Percentiles rank a stretch among this genome's conserved stretches.
These are phyloP conservation scores for Baorangia bicolor DNA, from an alignment of 768 basidiomycete species.

Conservation along the genomic window DNA sequence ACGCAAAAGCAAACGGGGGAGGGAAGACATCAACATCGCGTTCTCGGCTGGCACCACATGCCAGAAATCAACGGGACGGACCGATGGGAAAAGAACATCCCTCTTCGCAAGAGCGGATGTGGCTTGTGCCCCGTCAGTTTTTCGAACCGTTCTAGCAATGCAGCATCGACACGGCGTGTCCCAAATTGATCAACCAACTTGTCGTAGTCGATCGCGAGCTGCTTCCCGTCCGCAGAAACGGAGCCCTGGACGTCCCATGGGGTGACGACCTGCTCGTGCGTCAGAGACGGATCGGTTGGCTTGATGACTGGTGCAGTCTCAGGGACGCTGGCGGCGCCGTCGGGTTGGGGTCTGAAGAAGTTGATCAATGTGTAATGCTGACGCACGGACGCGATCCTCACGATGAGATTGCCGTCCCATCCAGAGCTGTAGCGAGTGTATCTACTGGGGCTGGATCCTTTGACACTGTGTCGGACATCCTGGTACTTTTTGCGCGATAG, in stretches of 20 bases:
- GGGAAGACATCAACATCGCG: background rate
- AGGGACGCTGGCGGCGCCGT: slow-evolving; percentile 1
- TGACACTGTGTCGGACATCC: slow-evolving; percentile 24
- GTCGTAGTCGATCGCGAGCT: slow-evolving; percentile 95
- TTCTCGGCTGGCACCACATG: background rate
- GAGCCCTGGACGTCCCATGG: slow-evolving; percentile 98
- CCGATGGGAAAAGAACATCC: slow-evolving; percentile 99
- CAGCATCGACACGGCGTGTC: slow-evolving; percentile 74
- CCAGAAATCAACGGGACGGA: slow-evolving; percentile 34
- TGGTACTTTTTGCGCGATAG: background rate
- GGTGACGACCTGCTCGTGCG: slow-evolving; percentile 79
- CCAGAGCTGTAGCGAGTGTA: slow-evolving; percentile 27
- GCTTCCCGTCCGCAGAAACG: slow-evolving; percentile 82
- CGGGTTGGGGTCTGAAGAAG: slow-evolving; percentile 14
- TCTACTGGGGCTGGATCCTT: slow-evolving; percentile 28
- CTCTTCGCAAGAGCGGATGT: slow-evolving; percentile 84
- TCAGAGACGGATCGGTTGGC: slow-evolving; percentile 28
- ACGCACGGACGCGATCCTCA: slow-evolving; percentile 20
- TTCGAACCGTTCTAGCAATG: slow-evolving; percentile 86
- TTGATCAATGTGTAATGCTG: background rate
- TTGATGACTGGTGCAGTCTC: slow-evolving; percentile 30
- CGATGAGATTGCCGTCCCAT: slow-evolving; percentile 30
- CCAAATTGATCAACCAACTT: slow-evolving; percentile 95
- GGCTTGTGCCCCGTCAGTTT: slow-evolving; percentile 84
- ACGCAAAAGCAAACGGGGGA: background rate